phyloP scores from a whole-genome alignment of 1,284 basidiomycete genomes.

The Cryptococcus depauperatus region DNA sequence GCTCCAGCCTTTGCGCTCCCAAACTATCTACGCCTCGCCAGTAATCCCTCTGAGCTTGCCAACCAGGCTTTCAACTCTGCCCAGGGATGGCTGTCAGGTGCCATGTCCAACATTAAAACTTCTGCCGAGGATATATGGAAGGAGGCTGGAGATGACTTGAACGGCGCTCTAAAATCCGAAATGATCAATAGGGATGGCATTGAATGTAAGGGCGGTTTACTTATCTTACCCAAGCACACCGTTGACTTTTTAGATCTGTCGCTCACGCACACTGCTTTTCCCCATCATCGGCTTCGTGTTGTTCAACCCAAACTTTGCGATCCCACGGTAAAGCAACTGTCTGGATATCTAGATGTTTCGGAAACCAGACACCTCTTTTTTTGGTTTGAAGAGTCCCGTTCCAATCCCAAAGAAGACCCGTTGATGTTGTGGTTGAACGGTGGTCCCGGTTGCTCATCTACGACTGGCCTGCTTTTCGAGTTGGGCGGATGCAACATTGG shows the following conservation, averaged over 20 bases:
- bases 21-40: slow-evolving; percentile 16
- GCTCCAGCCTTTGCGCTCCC: slow-evolving; percentile 19
- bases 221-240: slow-evolving; percentile 4
- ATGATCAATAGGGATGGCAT: slow-evolving; percentile 54
- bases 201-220: slow-evolving; percentile 56
- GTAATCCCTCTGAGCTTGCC: slow-evolving; percentile 18
- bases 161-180: slow-evolving; percentile 41
- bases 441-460: slow-evolving; percentile 48
- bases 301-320: slow-evolving; percentile 69
- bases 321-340: slow-evolving; percentile 70
- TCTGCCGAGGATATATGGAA: slow-evolving; percentile 13
- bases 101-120: slow-evolving; percentile 15
- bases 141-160: slow-evolving; percentile 47
- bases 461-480: slow-evolving; percentile 63
- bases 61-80: slow-evolving; percentile 26
- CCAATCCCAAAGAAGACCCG: slow-evolving; percentile 63
- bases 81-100: slow-evolving; percentile 24
- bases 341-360: slow-evolving; percentile 81
- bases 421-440: slow-evolving; percentile 63
- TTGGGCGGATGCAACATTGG: slow-evolving; percentile 73
- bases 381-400: slow-evolving; percentile 57
- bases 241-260: slow-evolving; percentile 19
- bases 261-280: slow-evolving; percentile 63
- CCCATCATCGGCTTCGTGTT: slow-evolving; percentile 61
- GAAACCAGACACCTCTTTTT: slow-evolving; percentile 55